Percentiles rank a stretch among this genome's conserved stretches.
Conservation (phyloP, 352 stramenopile species). For the Phytophthora idaei region DNA sequence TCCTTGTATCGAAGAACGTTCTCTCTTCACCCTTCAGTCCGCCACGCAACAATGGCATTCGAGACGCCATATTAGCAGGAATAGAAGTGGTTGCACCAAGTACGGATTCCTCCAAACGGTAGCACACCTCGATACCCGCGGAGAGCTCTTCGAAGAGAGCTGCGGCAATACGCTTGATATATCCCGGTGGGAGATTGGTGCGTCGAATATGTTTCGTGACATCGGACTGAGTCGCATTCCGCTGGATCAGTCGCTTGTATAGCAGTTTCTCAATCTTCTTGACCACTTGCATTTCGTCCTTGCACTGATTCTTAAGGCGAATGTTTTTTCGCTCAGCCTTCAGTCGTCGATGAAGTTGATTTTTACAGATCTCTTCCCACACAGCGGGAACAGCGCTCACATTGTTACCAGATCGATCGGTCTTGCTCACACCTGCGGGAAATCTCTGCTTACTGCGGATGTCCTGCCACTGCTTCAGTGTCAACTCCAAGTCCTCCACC, state of each 20-base stretch:
- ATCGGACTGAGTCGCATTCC: neutral
- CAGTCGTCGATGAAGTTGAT: neutral
- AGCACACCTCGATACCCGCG: neutral
- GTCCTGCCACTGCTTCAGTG: constrained; percentile 15
- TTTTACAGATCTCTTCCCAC: neutral
- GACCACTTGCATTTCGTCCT: neutral
- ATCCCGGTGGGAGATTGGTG: neutral
- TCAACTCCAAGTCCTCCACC: constrained; percentile 18
- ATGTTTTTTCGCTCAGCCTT: neutral
- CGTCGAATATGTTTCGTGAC: neutral
- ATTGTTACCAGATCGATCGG: neutral
- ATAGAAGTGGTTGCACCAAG: neutral
- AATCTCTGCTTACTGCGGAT: constrained; percentile 2
- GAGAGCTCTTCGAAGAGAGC: neutral
- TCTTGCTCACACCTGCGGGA: neutral
- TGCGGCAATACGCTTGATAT: neutral
- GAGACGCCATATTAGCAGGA: neutral
- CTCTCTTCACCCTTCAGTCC: neutral
- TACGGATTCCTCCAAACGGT: neutral
- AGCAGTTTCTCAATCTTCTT: neutral
- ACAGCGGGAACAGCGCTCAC: neutral
- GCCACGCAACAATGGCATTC: neutral
- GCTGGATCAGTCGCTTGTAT: neutral
- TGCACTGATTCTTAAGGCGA: neutral
- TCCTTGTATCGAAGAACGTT: neutral